Evolutionary conservation across 768 basidiomycete genomes (phyloP), one percentile per base, ranked within the genome.

Genomic region (Gelatoporia subvermispora): DNA sequence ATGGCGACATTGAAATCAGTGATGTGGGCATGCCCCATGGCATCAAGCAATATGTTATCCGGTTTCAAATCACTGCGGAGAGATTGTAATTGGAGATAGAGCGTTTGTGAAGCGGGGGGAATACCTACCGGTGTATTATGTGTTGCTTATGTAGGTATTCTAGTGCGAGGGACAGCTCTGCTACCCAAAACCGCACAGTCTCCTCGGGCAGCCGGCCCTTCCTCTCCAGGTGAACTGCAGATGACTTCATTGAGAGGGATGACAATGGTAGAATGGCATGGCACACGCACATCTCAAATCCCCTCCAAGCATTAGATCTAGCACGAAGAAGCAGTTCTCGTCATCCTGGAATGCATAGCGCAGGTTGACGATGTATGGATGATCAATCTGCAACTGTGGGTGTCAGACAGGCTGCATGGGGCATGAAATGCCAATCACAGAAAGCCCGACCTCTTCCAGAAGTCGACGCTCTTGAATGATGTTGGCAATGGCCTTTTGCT

Each of bases 1-100:
- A 98, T 95, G 20, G 95, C 96, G 56, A 99, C 93, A 61, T 99
- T 99, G 73, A 99, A 96, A 70, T 99, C 96, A 8, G 96, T 98
- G 59, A 99, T 73, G 63, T 98, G 95, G 1, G 91, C 95, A 63
- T 99, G 94, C 0, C 96, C 96, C 60, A 75, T 70, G n/a, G 86
- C 81, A 66, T 98, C 95, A 48, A 99, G 76, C 13, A 99, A 79
- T 58, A 99, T 86, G 65, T 99, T 98, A 65, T 98, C 96, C 3
- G 96, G 96, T 65, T 99, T 98, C 50, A 99, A 65, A 68, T 98
- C 95, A 21, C 94, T 95, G 31, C 36, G 22, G 45, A 31, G 3
- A 3, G 56, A 41, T 41, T 47, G 43, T 40, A 54, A 38, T 41
- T 55, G 50, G 41, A 35, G 59, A 31, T 57, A 41, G 44, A 52